Base-by-base conservation (phyloP, 257 asterid species). In the Coffea eugenioides region DNA sequence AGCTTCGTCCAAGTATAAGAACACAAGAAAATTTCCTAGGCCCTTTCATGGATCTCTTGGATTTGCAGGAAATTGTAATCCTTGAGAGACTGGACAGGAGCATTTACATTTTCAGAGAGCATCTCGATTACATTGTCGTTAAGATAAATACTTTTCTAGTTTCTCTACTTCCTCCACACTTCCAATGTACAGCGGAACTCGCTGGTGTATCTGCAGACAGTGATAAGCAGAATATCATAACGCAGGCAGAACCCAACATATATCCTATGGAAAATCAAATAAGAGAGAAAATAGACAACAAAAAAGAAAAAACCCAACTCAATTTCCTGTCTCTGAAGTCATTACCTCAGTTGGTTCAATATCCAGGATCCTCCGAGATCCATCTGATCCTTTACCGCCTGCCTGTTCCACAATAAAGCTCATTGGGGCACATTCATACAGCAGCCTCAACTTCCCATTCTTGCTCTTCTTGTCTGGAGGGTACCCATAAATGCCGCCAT, bases 391-490 rank as follows among this genome's bases (percentile, higher is more conserved):
- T 83, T 91, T 95, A 7, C 99, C 97, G 34, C 98, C 97, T 21
- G 99, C 99, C 85, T 95, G 99, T 76, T 95, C 99, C 72, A 91
- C 99, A 2, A 95, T 85, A 83, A 92, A 95, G 78, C 99, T 95
- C 98, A 93, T 93, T 0, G 99, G 98, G 2, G 99, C 98, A 73
- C 99, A 92, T 85, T 95, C 99, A 74, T 95, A 95, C 94, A 95
- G 82, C 18, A 95, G 88, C 87, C 99, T 92, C 83, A 95, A 71
- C 84, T 95, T 95, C 62, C 99, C 98, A 36, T 95, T 92, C 90
- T 93, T 90, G 80, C 95, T 95, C 89, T 95, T 95, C 72, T 81
- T 81, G 71, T 95, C 96, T 74, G 90, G 81, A 0, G 98, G 99
- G 34, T 95, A 90, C 2, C 99, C 99, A 13, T 93, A 95, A 36